phyloP scores from a whole-genome alignment of 495 filamentous ascomycete species.

The Terfezia boudieri region DNA sequence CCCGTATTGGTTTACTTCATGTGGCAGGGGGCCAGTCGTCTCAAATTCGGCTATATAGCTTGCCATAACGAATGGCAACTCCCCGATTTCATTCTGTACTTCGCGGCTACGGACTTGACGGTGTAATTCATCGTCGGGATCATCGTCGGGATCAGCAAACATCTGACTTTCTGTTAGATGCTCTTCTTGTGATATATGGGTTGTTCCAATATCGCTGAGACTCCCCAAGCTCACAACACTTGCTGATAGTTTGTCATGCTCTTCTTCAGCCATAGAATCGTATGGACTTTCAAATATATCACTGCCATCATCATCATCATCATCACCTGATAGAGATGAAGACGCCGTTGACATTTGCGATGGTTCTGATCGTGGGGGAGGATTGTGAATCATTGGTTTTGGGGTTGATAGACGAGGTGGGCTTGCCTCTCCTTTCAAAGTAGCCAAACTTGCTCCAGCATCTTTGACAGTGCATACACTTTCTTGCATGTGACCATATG shows the following conservation, averaged over 20 bases:
- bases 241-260: neutral
- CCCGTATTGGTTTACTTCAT: too few species aligned
- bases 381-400: neutral
- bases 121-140: neutral
- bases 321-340: neutral
- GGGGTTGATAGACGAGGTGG: neutral
- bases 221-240: neutral
- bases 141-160: neutral
- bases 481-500: neutral
- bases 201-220: neutral
- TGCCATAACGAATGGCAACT: neutral
- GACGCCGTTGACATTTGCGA: too few species aligned
- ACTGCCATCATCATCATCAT: slow-evolving; percentile 8
- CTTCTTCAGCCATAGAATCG: neutral
- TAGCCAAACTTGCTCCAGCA: neutral
- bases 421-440: neutral
- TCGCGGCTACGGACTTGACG: neutral
- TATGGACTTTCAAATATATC: slow-evolving; percentile 7
- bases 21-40: too few species aligned
- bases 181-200: neutral
- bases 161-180: slow-evolving; percentile 1
- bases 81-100: neutral
- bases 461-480: neutral
- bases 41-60: neutral
- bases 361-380: neutral